A percentile compares a stretch with the other conserved stretches of the same genome.
Evolutionary conservation across 73 alveolate genomes (phyloP).

Genomic region (Uronychia binucleata): DNA sequence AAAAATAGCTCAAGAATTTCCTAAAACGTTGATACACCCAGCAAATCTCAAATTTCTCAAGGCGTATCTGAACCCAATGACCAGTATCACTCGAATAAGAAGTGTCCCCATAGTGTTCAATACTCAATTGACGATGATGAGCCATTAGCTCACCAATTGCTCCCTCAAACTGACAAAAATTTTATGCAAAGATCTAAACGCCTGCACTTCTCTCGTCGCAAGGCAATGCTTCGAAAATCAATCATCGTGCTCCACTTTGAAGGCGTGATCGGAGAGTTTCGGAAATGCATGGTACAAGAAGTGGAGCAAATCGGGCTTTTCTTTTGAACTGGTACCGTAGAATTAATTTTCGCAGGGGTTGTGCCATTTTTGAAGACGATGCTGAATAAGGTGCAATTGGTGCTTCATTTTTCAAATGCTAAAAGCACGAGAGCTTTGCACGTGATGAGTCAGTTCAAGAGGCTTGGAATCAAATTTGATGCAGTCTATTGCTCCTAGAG

Average conservation of each 20-base stretch:
- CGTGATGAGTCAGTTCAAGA: neutral
- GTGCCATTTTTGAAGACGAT: neutral
- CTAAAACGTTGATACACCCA: too few species aligned
- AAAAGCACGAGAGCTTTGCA: neutral
- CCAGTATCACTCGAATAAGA: too few species aligned
- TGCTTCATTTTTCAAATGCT: neutral
- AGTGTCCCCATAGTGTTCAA: too few species aligned
- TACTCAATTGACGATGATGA: neutral
- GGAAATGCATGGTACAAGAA: neutral
- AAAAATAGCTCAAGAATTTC: too few species aligned
- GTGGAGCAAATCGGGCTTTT: neutral
- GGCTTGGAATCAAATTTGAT: neutral
- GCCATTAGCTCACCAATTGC: neutral
- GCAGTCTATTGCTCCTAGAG: neutral
- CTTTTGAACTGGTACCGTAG: too few species aligned
- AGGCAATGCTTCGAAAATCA: neutral
- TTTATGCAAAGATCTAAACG: neutral
- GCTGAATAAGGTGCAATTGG: neutral
- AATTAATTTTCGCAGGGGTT: too few species aligned
- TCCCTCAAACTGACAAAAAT: neutral
- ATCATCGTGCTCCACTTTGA: neutral
- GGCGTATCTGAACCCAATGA: too few species aligned
- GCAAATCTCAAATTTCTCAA: too few species aligned
- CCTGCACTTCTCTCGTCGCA: neutral
- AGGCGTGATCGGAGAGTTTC: neutral